phyloP scores from a whole-genome alignment of 2,329 filamentous ascomycete genomes.

The Sporothrix phasma region DNA sequence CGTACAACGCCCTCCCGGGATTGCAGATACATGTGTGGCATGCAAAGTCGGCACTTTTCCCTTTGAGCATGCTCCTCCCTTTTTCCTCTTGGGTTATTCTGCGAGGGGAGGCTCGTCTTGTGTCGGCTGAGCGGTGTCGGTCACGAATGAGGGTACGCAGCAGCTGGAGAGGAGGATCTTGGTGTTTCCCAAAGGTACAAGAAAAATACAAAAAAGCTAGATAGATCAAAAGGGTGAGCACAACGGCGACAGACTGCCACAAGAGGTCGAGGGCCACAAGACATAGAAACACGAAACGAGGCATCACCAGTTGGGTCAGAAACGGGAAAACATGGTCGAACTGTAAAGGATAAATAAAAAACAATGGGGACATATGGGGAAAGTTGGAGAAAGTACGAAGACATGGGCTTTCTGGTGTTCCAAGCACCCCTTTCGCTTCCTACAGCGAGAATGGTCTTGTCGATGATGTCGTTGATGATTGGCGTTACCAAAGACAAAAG shows the following conservation, averaged over 20 bases:
- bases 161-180: conserved; percentile 1
- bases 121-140: not conserved
- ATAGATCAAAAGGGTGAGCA: not conserved
- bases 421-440: not conserved
- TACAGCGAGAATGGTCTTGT: conserved; percentile 3
- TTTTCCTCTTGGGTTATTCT: not conserved
- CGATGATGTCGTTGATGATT: conserved; percentile 6
- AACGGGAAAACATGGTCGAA: not conserved
- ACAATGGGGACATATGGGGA: not conserved
- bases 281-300: not conserved
- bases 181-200: conserved; percentile 6
- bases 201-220: not conserved
- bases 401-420: conserved; percentile 5
- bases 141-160: not conserved
- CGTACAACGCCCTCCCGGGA: not conserved
- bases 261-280: not conserved
- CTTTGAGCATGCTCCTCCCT: not conserved
- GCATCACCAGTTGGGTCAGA: not conserved
- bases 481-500: conserved; percentile 13
- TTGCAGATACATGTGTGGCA: not conserved
- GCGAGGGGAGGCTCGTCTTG: not conserved
- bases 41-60: not conserved
- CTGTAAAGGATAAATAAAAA: not conserved
- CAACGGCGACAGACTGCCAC: not conserved
- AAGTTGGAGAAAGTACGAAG: not conserved